phyloP scores from a whole-genome alignment of 768 basidiomycete genomes.

The Kondoa malvinella region DNA sequence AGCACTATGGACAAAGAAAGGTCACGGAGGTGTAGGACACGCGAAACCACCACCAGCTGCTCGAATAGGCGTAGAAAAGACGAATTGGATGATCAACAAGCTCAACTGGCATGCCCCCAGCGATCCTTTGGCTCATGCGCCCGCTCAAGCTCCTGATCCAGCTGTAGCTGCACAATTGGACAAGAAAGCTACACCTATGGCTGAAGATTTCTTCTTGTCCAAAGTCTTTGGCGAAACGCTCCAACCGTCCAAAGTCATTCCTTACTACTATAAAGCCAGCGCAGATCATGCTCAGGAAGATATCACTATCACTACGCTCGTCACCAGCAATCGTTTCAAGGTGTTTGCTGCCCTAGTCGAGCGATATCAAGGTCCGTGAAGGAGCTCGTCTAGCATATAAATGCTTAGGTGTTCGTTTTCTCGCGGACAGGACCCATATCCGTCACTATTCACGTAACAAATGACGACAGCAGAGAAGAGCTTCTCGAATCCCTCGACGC shows the following conservation, averaged over 20 bases:
- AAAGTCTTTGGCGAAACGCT: constrained; percentile 30
- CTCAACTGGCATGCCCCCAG: constrained; percentile 21
- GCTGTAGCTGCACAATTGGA: not conserved
- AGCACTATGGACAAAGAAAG: not conserved
- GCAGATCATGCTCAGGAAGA: constrained; percentile 42
- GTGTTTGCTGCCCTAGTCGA: constrained; percentile 55
- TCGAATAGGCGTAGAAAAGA: constrained; percentile 18
- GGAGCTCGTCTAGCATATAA: not conserved
- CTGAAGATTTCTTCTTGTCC: constrained; percentile 27
- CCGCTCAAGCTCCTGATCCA: not conserved
- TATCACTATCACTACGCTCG: constrained; percentile 68
- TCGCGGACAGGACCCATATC: constrained; percentile 54
- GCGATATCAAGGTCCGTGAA: constrained; percentile 50
- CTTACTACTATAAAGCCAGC: constrained; percentile 57
- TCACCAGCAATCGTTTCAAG: constrained; percentile 60
- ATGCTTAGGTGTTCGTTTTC: not conserved
- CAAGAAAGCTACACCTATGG: constrained; percentile 1
- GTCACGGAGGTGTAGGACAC: constrained; percentile 6
- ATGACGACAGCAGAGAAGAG: constrained; percentile 33
- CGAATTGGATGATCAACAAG: constrained; percentile 23
- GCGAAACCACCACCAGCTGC: constrained; percentile 14
- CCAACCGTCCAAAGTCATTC: constrained; percentile 54
- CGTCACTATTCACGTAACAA: constrained; percentile 57
- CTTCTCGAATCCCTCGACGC: constrained; percentile 49
- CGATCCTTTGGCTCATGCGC: constrained; percentile 15